A percentile compares a stretch with the other conserved stretches of the same genome.
Evolutionary conservation across 73 alveolate species (phyloP).

Genomic region (Paramecium bursaria): DNA sequence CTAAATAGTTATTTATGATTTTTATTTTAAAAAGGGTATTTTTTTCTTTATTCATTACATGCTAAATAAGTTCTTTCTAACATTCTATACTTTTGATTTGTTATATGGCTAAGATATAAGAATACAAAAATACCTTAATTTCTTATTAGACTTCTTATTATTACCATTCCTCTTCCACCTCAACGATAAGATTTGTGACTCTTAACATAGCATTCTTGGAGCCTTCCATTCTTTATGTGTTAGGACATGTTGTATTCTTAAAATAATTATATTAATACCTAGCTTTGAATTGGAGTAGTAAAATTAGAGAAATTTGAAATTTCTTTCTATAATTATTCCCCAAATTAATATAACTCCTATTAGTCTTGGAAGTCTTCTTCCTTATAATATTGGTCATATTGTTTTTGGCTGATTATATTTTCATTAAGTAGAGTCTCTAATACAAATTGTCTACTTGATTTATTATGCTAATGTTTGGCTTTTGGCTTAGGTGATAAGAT

Average conservation of each 20-base stretch:
- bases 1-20: not conserved
- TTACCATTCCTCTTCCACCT: too few relatives aligned
- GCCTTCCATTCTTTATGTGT: too few relatives aligned
- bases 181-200: too few relatives aligned
- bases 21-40: not conserved
- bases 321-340: constrained; percentile 33
- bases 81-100: constrained; percentile 45
- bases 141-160: too few relatives aligned
- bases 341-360: constrained; percentile 25
- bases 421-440: constrained; percentile 27
- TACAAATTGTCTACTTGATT: constrained; percentile 53
- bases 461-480: constrained; percentile 9
- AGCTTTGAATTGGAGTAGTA: constrained; percentile 49
- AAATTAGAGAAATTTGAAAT: constrained; percentile 7
- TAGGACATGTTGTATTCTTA: constrained; percentile 53
- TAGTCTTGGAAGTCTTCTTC: constrained; percentile 51
- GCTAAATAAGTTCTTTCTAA: constrained; percentile 23
- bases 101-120: constrained; percentile 51
- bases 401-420: not conserved
- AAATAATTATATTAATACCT: constrained; percentile 8
- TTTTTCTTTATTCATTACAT: constrained; percentile 6
- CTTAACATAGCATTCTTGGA: too few relatives aligned
- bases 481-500: constrained; percentile 6
- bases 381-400: constrained; percentile 17
- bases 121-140: too few relatives aligned